A percentile compares a stretch with the other conserved stretches of the same genome.
These are phyloP conservation scores for Desmodesmus armatus DNA, from an alignment of 139 green algal genomes.

Conservation along the genomic window DNA sequence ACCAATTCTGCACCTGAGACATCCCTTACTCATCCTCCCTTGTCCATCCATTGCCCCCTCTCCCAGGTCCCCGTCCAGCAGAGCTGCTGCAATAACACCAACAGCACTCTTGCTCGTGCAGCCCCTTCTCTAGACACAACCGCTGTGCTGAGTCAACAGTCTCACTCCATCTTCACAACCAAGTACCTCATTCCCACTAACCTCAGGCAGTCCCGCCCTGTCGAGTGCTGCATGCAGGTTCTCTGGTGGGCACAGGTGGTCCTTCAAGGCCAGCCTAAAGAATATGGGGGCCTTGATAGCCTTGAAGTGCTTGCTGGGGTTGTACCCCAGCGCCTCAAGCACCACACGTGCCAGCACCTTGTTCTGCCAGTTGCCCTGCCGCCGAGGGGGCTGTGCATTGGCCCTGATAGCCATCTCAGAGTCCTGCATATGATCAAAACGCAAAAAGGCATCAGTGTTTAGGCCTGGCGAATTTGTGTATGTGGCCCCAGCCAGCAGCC, in stretches of 20 bases:
- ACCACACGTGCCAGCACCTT: constrained; percentile 44
- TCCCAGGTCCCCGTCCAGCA: no score
- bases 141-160: no score
- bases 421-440: constrained; percentile 19
- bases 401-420: constrained; percentile 26
- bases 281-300: constrained; percentile 30
- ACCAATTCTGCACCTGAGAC: no score
- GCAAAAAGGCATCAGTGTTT: no score
- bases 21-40: no score
- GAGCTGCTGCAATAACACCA: no score
- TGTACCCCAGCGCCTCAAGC: constrained; percentile 37
- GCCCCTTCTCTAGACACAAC: not conserved
- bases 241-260: constrained; percentile 33
- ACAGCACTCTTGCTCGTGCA: no score
- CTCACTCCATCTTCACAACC: no score
- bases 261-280: constrained; percentile 18
- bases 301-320: constrained; percentile 25
- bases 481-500: no score
- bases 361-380: constrained; percentile 38
- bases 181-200: no score
- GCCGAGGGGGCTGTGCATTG: not conserved
- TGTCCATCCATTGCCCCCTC: no score
- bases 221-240: constrained; percentile 5
- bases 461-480: no score
- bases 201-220: not conserved